A percentile compares a stretch with the other conserved stretches of the same genome.
Conservation (phyloP, 805 yeast genomes). For the Brettanomyces custersianus region DNA sequence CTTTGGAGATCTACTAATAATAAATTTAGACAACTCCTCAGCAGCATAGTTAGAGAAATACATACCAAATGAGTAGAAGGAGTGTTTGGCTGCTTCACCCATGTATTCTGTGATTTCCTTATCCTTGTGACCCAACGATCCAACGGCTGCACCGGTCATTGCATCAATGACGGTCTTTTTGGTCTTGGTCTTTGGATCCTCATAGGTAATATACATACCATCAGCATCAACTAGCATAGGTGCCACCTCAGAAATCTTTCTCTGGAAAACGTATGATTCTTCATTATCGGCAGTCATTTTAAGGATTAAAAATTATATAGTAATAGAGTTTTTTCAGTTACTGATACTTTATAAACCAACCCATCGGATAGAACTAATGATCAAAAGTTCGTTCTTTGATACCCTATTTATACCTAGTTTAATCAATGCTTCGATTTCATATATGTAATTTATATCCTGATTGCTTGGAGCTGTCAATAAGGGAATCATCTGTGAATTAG, state of each 20-base stretch:
- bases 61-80: slow-evolving; percentile 29
- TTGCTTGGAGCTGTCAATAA: too few species aligned
- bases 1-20: slow-evolving; percentile 29
- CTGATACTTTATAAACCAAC: not conserved
- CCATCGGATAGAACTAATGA: not conserved
- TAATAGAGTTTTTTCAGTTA: not conserved
- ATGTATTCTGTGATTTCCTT: slow-evolving; percentile 31
- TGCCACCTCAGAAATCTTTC: slow-evolving; percentile 13
- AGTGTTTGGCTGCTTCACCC: slow-evolving; percentile 26
- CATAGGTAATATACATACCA: slow-evolving; percentile 16
- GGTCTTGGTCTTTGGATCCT: slow-evolving; percentile 33
- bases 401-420: slow-evolving; percentile 1
- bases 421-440: too few species aligned
- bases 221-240: slow-evolving; percentile 15
- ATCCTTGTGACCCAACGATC: slow-evolving; percentile 37
- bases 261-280: slow-evolving; percentile 13
- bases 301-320: not conserved
- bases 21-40: slow-evolving; percentile 37
- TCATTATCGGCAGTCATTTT: slow-evolving; percentile 1
- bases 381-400: not conserved
- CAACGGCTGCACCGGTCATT: slow-evolving; percentile 47
- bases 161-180: slow-evolving; percentile 31
- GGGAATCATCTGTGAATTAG: too few species aligned
- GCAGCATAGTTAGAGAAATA: slow-evolving; percentile 30
- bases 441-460: too few species aligned